Percentiles rank a stretch among this genome's conserved stretches.
phyloP scores from a whole-genome alignment of 257 asterid genomes.

The Solanum ossicruentum region DNA sequence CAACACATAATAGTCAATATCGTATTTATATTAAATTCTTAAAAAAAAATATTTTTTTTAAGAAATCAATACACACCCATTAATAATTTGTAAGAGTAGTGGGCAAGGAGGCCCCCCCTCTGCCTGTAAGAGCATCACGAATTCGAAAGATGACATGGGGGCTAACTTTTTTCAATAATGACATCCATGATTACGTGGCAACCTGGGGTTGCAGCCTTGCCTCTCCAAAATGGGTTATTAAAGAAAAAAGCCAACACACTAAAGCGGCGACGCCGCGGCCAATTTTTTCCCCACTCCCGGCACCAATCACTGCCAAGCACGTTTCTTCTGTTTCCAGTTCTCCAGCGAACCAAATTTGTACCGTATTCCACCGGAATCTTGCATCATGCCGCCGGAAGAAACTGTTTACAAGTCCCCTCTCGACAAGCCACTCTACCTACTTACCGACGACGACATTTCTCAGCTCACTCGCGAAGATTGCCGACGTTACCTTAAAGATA shows the following conservation, averaged over 20 bases:
- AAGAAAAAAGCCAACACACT: slow-evolving; percentile 7
- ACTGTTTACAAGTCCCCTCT: slow-evolving; percentile 52
- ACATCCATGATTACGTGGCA: slow-evolving; percentile 38
- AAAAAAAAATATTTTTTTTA: too few species aligned
- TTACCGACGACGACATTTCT: slow-evolving; percentile 97
- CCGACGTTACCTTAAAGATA: slow-evolving; percentile 92
- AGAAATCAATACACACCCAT: rapidly evolving
- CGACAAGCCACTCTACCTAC: slow-evolving; percentile 80
- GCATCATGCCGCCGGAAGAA: slow-evolving; percentile 42
- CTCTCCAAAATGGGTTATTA: slow-evolving; percentile 6
- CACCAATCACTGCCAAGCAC: neutral
- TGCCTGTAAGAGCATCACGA: neutral
- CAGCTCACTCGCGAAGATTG: slow-evolving; percentile 98
- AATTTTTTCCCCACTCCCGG: slow-evolving; percentile 11
- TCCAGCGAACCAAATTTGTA: slow-evolving; percentile 1
- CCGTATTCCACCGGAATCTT: slow-evolving; percentile 21
- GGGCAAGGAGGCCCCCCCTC: neutral
- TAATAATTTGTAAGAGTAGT: too few species aligned
- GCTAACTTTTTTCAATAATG: slow-evolving; percentile 5
- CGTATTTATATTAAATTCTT: too few species aligned
- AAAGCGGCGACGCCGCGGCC: slow-evolving; percentile 50
- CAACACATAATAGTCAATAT: neutral
- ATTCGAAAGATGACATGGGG: neutral
- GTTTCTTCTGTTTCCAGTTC: neutral
- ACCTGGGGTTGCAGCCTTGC: slow-evolving; percentile 40